Base-by-base conservation (phyloP, 2,329 filamentous ascomycete species). In the Nakataea oryzae region DNA sequence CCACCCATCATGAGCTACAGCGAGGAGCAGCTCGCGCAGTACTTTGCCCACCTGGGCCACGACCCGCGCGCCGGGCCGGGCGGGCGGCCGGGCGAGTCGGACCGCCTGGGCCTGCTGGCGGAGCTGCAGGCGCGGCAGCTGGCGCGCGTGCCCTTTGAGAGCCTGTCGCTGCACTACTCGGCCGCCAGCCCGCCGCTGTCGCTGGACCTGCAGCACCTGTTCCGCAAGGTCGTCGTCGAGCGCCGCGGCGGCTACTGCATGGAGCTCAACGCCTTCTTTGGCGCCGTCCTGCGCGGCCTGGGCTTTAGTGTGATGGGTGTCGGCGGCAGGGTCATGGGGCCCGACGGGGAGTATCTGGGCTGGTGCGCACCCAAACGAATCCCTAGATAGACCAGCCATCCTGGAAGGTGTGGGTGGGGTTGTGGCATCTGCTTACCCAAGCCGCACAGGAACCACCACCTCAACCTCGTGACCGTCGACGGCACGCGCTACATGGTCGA, bases 391-490 rank as follows among this genome's bases (percentile, higher is more conserved):
- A 56, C 14, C 14, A n/a, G 24, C 54, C 7, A 24, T 50, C 32
- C 26, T 41, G 5, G 12, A n/a, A n/a, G n/a, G n/a, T n/a, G n/a
- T n/a, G n/a, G n/a, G n/a, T n/a, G n/a, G n/a, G n/a, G n/a, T n/a
- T n/a, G n/a, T n/a, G n/a, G n/a, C n/a, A n/a, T n/a, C n/a, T n/a
- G n/a, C n/a, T n/a, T 47, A 47, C 41, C 24, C 11, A 29, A n/a
- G 60, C 24, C 67, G 64, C 67, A 71, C 32, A 79, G 83, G 82
- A 73, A 74, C 17, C 85, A 88, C 70, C 82, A 86, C 76, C 74
- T 85, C 61, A 82, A 84, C 67, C 78, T 88, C 62, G 78, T 87
- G 58, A 80, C 75, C 29, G 76, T 89, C 27, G 72, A 75, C 12
- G 70, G 72, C 28, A 73, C 75, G 56, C 72, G 74, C 55, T 82